Base-by-base conservation (phyloP, 768 basidiomycete genomes). In the Suillus luteus region DNA sequence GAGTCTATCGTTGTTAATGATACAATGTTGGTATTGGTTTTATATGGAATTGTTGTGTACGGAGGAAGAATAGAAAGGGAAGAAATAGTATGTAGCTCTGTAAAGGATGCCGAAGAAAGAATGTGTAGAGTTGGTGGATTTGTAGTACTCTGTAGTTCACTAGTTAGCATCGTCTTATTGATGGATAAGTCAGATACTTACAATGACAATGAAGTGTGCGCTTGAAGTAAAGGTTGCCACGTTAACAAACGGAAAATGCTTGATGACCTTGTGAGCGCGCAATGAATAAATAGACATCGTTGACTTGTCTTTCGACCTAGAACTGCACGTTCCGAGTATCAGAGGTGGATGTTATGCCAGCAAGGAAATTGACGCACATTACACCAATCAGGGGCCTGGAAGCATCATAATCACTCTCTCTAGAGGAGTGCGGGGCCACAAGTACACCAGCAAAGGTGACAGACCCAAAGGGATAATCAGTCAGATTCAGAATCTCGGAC, bases 101-200 rank as follows among this genome's bases (percentile, higher is more conserved):
- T 75, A 64, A 88, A 82, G 37, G 85, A 85, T 59, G 74, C 75
- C 24, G 87, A 73, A 6, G 86, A 87, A 64, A 87, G 76, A 66
- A 91, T 74, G 71, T 84, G 82, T 58, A 91, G 76, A 27, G 79
- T 76, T 11, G 83, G 75, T 44, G 86, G 88, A 40, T 78, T 77
- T 55, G 80, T 79, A n/a, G 86, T 85, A 71, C 82, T 84, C 90
- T 90, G 69, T 19, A n/a, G 44, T 49, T 49, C 40, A 15, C 64
- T 19, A 67, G 33, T 48, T 48, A 43, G 24, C 46, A 55, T 38
- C 35, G 31, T 41, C 24, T 24, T 27, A 11, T 19, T 6, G 1
- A 62, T 33, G 27, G 22, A 3, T 46, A 66, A 22, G 27, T 24
- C 15, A 22, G 31, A 3, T 2, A 81, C 87, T 62, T 72, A 90